Evolutionary conservation across 2,329 filamentous ascomycete species (phyloP).

Genomic region (Botrytis aclada): DNA sequence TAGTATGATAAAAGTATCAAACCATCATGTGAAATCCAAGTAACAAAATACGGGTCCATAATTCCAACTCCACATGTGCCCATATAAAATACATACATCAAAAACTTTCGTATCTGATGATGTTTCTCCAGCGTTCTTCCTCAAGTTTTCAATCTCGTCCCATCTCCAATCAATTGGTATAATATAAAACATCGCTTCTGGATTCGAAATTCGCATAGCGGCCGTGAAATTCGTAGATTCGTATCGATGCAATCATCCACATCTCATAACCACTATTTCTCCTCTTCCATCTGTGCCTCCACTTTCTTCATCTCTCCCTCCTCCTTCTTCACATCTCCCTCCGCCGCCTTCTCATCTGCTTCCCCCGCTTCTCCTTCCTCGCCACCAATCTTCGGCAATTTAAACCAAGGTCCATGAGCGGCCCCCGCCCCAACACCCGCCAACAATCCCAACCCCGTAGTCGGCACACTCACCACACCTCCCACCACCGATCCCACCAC

Average conservation of each 20-base stretch:
- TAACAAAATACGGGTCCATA: neutral
- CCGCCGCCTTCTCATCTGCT: conserved; percentile 14
- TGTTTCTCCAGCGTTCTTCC: too few relatives aligned
- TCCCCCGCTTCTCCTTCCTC: conserved; percentile 16
- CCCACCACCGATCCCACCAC: conserved; percentile 24
- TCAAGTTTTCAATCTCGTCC: neutral
- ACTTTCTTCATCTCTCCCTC: conserved; percentile 18
- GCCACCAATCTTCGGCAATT: conserved; percentile 18
- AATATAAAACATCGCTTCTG: neutral
- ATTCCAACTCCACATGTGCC: neutral
- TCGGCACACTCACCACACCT: conserved; percentile 26
- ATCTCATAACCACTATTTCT: neutral
- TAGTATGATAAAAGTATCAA: neutral
- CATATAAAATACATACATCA: neutral
- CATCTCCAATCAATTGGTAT: neutral
- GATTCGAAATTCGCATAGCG: neutral
- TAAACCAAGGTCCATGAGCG: conserved; percentile 32
- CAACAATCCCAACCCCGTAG: conserved; percentile 26
- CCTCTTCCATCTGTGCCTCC: neutral
- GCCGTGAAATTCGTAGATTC: conserved; percentile 7
- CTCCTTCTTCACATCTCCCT: neutral
- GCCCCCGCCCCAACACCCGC: conserved; percentile 26
- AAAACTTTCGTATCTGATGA: neutral
- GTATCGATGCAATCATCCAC: neutral
- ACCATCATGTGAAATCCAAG: neutral